A percentile compares a stretch with the other conserved stretches of the same genome.
phyloP scores from a whole-genome alignment of 371 early-diverging fungal genomes.

The Mucor plumbeus region DNA sequence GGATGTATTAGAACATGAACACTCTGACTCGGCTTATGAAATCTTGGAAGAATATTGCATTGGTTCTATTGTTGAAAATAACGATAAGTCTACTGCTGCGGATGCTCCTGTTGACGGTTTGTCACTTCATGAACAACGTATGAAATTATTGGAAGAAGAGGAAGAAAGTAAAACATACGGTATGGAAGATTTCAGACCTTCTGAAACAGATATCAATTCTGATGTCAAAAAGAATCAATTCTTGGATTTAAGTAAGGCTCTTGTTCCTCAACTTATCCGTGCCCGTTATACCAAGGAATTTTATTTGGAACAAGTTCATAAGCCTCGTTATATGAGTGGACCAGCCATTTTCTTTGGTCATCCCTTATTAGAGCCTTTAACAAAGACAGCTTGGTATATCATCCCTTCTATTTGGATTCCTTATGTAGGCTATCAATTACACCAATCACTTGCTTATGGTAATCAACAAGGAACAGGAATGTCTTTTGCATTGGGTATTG shows the following conservation, averaged over 20 bases:
- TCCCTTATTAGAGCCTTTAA: slow-evolving; percentile 77
- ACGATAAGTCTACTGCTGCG: background rate
- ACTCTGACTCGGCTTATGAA: slow-evolving; percentile 85
- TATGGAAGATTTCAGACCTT: slow-evolving; percentile 48
- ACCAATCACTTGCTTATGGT: slow-evolving; percentile 24
- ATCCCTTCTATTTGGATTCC: slow-evolving; percentile 89
- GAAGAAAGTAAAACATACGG: slow-evolving; percentile 48
- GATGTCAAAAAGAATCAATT: slow-evolving; percentile 70
- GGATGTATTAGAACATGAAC: slow-evolving; percentile 80
- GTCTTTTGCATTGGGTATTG: slow-evolving; percentile 66
- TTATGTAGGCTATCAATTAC: slow-evolving; percentile 49
- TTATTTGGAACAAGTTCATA: slow-evolving; percentile 91
- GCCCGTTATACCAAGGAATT: slow-evolving; percentile 77
- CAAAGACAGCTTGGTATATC: slow-evolving; percentile 90
- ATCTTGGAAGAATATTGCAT: slow-evolving; percentile 81
- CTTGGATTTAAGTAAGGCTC: slow-evolving; percentile 79
- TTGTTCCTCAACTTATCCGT: slow-evolving; percentile 80
- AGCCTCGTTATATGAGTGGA: slow-evolving; percentile 78
- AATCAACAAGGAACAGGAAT: slow-evolving; percentile 10
- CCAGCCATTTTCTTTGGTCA: slow-evolving; percentile 83
- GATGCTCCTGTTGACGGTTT: background rate
- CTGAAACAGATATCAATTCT: slow-evolving; percentile 45
- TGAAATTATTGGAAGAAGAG: slow-evolving; percentile 33
- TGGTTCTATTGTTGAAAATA: slow-evolving; percentile 62
- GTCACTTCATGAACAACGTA: slow-evolving; percentile 36